Percentiles rank a stretch among this genome's conserved stretches.
These are phyloP conservation scores for Sporobolomyces pararoseus DNA, from an alignment of 768 basidiomycete genomes.

Conservation along the genomic window DNA sequence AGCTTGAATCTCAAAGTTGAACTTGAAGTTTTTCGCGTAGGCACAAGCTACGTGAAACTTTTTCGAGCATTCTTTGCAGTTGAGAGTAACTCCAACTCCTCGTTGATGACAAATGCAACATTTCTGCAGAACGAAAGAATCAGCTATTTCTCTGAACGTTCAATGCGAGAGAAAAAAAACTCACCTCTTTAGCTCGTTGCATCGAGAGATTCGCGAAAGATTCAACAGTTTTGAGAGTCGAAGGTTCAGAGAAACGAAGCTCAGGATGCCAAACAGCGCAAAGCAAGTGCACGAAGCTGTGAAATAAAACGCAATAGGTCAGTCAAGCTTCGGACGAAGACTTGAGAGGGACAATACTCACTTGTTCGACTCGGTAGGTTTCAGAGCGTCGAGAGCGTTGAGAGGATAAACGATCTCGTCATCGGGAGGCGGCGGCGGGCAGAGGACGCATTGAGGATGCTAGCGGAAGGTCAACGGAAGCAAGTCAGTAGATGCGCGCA, in stretches of 20 bases:
- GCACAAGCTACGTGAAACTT: conserved; percentile 88
- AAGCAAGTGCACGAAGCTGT: conserved; percentile 63
- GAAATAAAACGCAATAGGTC: neutral
- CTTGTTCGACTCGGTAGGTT: conserved; percentile 41
- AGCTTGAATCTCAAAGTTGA: conserved; percentile 82
- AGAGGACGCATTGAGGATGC: conserved; percentile 39
- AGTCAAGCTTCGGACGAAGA: neutral
- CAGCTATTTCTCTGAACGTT: neutral
- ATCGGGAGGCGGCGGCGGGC: conserved; percentile 21
- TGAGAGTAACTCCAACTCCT: conserved; percentile 69
- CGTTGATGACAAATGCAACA: conserved; percentile 69
- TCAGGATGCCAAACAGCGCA: conserved; percentile 87
- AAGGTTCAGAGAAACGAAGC: conserved; percentile 72
- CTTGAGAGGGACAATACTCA: neutral
- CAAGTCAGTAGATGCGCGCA: neutral
- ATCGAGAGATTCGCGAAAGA: conserved; percentile 70
- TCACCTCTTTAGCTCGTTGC: neutral
- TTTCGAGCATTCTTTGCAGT: conserved; percentile 74
- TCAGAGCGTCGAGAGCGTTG: conserved; percentile 42
- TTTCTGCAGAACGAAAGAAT: conserved; percentile 52
- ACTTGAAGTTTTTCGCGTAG: conserved; percentile 74
- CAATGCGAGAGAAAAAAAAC: neutral
- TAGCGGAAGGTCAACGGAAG: neutral
- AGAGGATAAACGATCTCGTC: conserved; percentile 15
- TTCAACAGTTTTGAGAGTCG: conserved; percentile 72